Conservation (phyloP, 1,284 basidiomycete species). For the Ganoderma lucidum region DNA sequence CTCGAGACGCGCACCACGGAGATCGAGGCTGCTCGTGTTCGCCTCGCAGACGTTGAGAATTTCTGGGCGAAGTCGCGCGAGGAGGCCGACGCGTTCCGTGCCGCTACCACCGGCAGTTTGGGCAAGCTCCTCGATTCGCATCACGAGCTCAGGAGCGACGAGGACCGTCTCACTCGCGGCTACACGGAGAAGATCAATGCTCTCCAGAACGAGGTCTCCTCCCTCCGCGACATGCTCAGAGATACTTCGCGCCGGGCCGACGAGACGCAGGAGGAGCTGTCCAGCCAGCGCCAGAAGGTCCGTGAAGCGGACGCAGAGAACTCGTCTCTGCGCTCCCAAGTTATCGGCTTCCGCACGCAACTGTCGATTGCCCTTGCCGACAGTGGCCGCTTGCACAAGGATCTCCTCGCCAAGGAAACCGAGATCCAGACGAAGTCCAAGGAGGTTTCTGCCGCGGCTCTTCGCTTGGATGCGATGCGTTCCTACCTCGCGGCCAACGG, state of each 20-base stretch:
- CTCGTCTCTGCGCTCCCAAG: slow-evolving; percentile 76
- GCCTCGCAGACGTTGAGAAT: slow-evolving; percentile 81
- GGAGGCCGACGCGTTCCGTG: slow-evolving; percentile 87
- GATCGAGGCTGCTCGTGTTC: slow-evolving; percentile 70
- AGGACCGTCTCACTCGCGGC: slow-evolving; percentile 75
- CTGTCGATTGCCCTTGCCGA: slow-evolving; percentile 79
- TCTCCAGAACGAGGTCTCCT: slow-evolving; percentile 79
- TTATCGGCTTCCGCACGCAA: slow-evolving; percentile 82
- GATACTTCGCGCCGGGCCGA: slow-evolving; percentile 79
- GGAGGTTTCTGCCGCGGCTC: slow-evolving; percentile 75
- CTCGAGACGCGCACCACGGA: slow-evolving; percentile 79
- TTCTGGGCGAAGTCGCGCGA: slow-evolving; percentile 90
- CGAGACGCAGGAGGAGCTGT: slow-evolving; percentile 73
- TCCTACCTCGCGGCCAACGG: slow-evolving; percentile 92
- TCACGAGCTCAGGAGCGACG: slow-evolving; percentile 80
- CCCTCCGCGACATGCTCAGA: slow-evolving; percentile 79
- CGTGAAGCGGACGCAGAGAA: slow-evolving; percentile 78
- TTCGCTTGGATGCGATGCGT: slow-evolving; percentile 85
- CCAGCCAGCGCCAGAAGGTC: slow-evolving; percentile 72
- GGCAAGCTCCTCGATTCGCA: slow-evolving; percentile 88
- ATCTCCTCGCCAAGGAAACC: slow-evolving; percentile 73
- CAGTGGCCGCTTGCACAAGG: slow-evolving; percentile 73
- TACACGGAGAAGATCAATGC: slow-evolving; percentile 85
- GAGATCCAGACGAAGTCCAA: slow-evolving; percentile 74
- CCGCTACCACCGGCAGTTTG: slow-evolving; percentile 83